These are phyloP conservation scores for Paraleonurus japonicus DNA, from an alignment of 257 asterid species.

Conservation along the genomic window DNA sequence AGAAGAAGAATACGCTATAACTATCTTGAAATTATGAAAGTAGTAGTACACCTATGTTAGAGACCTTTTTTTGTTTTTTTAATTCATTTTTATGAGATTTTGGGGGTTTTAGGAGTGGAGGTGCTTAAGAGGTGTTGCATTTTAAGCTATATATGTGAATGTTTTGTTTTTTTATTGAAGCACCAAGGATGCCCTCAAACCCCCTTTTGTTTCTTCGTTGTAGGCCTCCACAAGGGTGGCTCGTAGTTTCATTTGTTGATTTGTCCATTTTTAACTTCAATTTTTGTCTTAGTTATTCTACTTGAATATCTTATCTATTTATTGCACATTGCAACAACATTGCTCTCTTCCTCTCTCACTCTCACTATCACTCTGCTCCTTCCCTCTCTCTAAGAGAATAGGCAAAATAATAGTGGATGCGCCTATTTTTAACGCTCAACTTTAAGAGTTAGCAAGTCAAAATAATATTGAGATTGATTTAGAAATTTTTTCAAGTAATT, in stretches of 20 bases:
- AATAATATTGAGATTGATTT: too few relatives aligned
- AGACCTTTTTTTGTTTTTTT: not conserved
- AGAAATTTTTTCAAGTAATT: too few relatives aligned
- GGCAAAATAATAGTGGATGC: too few relatives aligned
- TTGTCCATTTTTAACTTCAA: conserved; percentile 18
- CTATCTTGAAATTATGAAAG: conserved; percentile 3
- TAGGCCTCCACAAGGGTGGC: conserved; percentile 35
- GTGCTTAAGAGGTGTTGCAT: conserved; percentile 28
- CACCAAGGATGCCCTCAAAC: conserved; percentile 60
- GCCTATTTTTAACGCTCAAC: too few relatives aligned
- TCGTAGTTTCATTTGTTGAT: conserved; percentile 31
- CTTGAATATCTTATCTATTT: not conserved
- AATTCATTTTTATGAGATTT: conserved; percentile 15
- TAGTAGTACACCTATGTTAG: conserved; percentile 22
- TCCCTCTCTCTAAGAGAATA: too few relatives aligned
- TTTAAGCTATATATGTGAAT: conserved; percentile 8
- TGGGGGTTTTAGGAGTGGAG: conserved; percentile 55
- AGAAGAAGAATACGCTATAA: conserved; percentile 41
- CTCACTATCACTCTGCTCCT: too few relatives aligned
- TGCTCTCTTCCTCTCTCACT: not conserved
- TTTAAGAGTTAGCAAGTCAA: too few relatives aligned
- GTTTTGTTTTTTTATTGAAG: conserved; percentile 23
- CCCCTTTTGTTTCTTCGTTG: conserved; percentile 12
- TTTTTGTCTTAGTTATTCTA: not conserved
- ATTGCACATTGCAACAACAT: not conserved